These are phyloP conservation scores for Leccinum colubrinum DNA, from an alignment of 1,284 basidiomycete species.

Conservation along the genomic window DNA sequence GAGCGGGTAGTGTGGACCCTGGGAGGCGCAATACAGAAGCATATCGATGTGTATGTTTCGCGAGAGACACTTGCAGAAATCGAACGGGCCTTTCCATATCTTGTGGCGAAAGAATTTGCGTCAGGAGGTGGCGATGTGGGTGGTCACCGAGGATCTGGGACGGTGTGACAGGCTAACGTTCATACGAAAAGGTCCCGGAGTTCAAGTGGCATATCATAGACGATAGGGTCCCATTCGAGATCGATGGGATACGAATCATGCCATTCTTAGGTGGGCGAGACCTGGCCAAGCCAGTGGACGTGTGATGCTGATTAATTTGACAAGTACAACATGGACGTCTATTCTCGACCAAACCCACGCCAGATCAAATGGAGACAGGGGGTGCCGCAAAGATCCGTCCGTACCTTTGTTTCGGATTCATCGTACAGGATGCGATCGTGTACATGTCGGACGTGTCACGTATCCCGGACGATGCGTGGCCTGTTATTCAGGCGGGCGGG, in stretches of 20 bases:
- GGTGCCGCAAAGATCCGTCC: conserved; percentile 41
- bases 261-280: conserved; percentile 60
- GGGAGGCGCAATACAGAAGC: conserved; percentile 57
- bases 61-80: conserved; percentile 64
- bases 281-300: neutral
- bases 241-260: conserved; percentile 59
- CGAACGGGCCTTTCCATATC: conserved; percentile 71
- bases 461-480: conserved; percentile 71
- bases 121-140: conserved; percentile 77
- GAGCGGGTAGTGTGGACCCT: conserved; percentile 68
- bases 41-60: conserved; percentile 74
- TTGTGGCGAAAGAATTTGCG: conserved; percentile 70
- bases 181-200: conserved; percentile 57
- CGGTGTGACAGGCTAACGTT: neutral
- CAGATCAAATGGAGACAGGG: conserved; percentile 2
- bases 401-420: conserved; percentile 74
- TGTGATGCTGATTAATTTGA: conserved; percentile 2
- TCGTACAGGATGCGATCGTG: conserved; percentile 58
- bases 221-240: conserved; percentile 60
- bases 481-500: conserved; percentile 40
- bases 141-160: conserved; percentile 27
- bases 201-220: conserved; percentile 80
- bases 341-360: conserved; percentile 40
- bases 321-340: conserved; percentile 66
- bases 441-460: conserved; percentile 77